Evolutionary conservation across 2,329 filamentous ascomycete genomes (phyloP), one percentile per base, ranked within the genome.

Genomic region (Phialocephala sp.): DNA sequence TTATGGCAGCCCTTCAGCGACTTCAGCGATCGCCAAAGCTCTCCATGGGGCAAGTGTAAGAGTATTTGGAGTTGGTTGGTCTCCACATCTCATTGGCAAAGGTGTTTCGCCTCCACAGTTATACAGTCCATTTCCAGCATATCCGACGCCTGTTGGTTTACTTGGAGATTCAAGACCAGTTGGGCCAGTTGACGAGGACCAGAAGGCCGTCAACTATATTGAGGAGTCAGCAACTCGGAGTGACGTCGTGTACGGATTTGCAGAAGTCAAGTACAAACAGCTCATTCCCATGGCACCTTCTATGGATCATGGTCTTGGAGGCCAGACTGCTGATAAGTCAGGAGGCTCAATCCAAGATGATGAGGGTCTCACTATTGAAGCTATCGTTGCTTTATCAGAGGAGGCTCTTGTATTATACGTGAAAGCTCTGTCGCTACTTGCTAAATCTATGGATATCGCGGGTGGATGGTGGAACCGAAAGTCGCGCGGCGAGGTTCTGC

Each of bases 211-310:
- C 2, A 90, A 93, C 74, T 85, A 87, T 54, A 93, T 98, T 64
- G 94, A 99, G 77, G 94, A 98, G 72, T 90, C 92, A 69, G 95
- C 95, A 1, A 95, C 93, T 37, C 86, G 94, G 45, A 97, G 94
- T 75, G 94, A 99, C 77, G 95, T 97, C 55, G 94, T 99, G 2
- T 99, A 94, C 77, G 94, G 94, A 2, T 98, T 99, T 78, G 95
- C 95, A 6, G 94, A 99, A 79, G 94, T 99, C 75, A 99, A 99
- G 79, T 97, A 96, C 79, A 95, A 96, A 78, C 95, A 99, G 78
- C 85, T 99, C n/a, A 87, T 97, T 59, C 95, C 95, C 2, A 81
- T 95, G 54, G 89, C 92, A 1, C 95, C 94, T 1, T 94, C 91
- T 0, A 86, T 85, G 70, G 88, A 92, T 58, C 88, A 91, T 71